Evolutionary conservation across 179 eudicot genomes (phyloP).

Genomic region (Sideroxylon spinosum): DNA sequence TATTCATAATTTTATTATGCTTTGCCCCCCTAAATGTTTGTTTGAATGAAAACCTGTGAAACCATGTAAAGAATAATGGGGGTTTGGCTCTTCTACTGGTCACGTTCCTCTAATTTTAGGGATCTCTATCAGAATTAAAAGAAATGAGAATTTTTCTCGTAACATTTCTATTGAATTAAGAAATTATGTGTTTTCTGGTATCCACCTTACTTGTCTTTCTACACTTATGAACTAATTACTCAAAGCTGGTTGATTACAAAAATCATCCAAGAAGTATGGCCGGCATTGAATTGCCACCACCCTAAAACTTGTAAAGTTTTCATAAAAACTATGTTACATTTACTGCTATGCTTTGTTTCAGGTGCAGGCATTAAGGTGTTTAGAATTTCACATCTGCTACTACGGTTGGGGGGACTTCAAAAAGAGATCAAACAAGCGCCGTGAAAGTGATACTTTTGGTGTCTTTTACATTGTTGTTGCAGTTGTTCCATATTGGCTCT

Average conservation of each 20-base stretch:
- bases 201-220: too few relatives aligned
- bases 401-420: slow-evolving; percentile 44
- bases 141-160: neutral
- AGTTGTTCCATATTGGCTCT: slow-evolving; percentile 33
- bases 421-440: slow-evolving; percentile 41
- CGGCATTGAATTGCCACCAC: neutral
- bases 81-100: neutral
- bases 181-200: neutral
- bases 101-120: neutral
- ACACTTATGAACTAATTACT: too few relatives aligned
- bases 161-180: neutral
- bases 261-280: neutral
- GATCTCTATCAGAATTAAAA: neutral
- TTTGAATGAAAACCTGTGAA: neutral
- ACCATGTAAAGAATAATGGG: neutral
- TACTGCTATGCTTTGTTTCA: slow-evolving; percentile 18
- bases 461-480: slow-evolving; percentile 26
- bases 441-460: slow-evolving; percentile 27
- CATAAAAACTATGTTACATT: neutral
- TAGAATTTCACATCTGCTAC: slow-evolving; percentile 60
- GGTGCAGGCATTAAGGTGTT: slow-evolving; percentile 53
- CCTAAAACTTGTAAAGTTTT: neutral
- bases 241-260: neutral
- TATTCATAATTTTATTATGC: neutral
- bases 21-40: neutral